Percentiles rank a stretch among this genome's conserved stretches.
phyloP scores from a whole-genome alignment of 352 stramenopile species.

The Thalassiosira mediterranea region DNA sequence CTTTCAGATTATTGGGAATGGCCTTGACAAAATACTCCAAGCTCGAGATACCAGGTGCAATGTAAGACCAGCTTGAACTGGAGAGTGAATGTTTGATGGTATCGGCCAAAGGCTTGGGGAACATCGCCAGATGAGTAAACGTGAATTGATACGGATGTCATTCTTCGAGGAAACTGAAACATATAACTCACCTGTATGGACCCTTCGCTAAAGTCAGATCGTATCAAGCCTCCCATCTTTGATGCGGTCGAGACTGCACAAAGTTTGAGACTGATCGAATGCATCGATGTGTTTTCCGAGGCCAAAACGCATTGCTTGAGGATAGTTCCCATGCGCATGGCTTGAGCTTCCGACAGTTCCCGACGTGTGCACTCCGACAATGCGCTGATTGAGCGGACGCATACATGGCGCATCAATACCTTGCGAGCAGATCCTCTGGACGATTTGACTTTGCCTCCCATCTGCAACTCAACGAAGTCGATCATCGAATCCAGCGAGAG shows the following conservation, averaged over 20 bases:
- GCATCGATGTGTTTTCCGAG: constrained; percentile 1
- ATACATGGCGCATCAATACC: constrained; percentile 13
- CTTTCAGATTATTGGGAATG: constrained; percentile 26
- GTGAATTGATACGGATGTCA: too few relatives aligned
- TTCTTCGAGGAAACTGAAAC: too few relatives aligned
- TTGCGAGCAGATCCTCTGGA: background rate
- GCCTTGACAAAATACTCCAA: constrained; percentile 27
- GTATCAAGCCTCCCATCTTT: constrained; percentile 29
- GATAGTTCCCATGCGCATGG: constrained; percentile 15
- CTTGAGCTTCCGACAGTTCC: constrained; percentile 33
- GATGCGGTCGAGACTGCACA: constrained; percentile 19
- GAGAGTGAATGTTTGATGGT: constrained; percentile 21
- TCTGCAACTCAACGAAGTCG: constrained; percentile 2
- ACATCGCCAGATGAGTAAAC: too few relatives aligned
- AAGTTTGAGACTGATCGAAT: constrained; percentile 22
- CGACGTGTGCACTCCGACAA: constrained; percentile 5
- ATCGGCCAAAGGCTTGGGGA: too few relatives aligned
- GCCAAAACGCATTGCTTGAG: constrained; percentile 4
- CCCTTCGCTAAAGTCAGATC: constrained; percentile 21
- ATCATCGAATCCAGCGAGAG: constrained; percentile 10
- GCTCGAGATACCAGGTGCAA: constrained; percentile 23
- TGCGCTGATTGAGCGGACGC: constrained; percentile 19
- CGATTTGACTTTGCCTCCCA: background rate
- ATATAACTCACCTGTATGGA: constrained; percentile 31
- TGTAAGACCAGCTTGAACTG: constrained; percentile 39